Evolutionary conservation across 192 early-diverging fungal species (phyloP).

Genomic region (Dimargaris verticillata): DNA sequence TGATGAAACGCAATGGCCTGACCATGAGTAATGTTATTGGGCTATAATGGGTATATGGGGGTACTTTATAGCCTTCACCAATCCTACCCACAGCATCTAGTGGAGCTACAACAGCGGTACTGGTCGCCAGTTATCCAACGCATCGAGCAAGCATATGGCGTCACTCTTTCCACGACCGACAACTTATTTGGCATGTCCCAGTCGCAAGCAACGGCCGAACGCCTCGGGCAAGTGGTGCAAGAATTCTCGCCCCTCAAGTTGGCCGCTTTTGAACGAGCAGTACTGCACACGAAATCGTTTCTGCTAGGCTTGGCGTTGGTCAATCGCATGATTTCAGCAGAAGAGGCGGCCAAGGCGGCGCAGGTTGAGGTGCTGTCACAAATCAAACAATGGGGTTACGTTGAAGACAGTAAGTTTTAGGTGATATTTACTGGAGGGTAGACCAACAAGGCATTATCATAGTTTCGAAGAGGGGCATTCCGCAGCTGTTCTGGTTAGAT

Average conservation of each 20-base stretch:
- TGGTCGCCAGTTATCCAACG: slow-evolving; percentile 72
- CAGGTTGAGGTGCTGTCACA: slow-evolving; percentile 74
- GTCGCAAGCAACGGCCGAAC: slow-evolving; percentile 33
- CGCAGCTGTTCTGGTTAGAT: no score
- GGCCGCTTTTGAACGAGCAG: slow-evolving; percentile 74
- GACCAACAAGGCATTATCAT: no score
- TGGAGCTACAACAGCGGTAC: slow-evolving; percentile 57
- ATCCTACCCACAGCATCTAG: slow-evolving; percentile 56
- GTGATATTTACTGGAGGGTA: no score
- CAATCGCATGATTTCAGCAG: slow-evolving; percentile 51
- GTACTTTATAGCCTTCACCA: slow-evolving; percentile 47
- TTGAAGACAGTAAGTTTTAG: slow-evolving; percentile 66
- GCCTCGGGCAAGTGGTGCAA: slow-evolving; percentile 34
- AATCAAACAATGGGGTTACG: slow-evolving; percentile 81
- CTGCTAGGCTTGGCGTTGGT: slow-evolving; percentile 77
- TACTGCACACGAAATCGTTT: slow-evolving; percentile 76
- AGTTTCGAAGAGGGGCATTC: no score
- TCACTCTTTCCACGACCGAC: slow-evolving; percentile 54
- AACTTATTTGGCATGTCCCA: slow-evolving; percentile 58
- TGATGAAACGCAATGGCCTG: no score
- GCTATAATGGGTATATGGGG: not conserved
- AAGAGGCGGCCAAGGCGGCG: slow-evolving; percentile 59
- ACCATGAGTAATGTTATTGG: no score
- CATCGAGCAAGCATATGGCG: slow-evolving; percentile 41
- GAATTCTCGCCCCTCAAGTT: slow-evolving; percentile 51